Percentiles rank a stretch among this genome's conserved stretches.
Evolutionary conservation across 345 rosid genomes (phyloP).

Genomic region (Eutrema japonicum): DNA sequence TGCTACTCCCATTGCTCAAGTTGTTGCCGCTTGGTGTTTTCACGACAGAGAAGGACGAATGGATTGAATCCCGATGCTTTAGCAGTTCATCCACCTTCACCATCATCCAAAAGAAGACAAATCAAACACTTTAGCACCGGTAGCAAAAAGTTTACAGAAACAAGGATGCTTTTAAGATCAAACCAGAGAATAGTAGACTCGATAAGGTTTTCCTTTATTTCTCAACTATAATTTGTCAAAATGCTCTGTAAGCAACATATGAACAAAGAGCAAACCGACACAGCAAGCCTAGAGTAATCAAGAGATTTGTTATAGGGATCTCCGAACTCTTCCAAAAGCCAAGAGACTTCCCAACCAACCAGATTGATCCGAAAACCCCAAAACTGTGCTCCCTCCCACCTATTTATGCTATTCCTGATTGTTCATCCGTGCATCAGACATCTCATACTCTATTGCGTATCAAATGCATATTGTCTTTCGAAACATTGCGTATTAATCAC

Average conservation of each 20-base stretch:
- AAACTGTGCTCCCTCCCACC: neutral
- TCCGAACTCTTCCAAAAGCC: slow-evolving; percentile 76
- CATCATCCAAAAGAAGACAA: slow-evolving; percentile 32
- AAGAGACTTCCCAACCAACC: slow-evolving; percentile 64
- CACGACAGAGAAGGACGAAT: slow-evolving; percentile 69
- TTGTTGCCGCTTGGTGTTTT: slow-evolving; percentile 46
- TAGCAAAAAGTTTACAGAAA: neutral
- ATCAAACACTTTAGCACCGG: neutral
- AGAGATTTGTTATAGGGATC: slow-evolving; percentile 64
- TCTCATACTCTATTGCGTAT: neutral
- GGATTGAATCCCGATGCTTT: slow-evolving; percentile 82
- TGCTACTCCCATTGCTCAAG: slow-evolving; percentile 68
- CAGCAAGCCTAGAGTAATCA: slow-evolving; percentile 8
- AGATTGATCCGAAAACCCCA: neutral
- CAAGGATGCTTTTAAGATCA: neutral
- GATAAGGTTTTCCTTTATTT: neutral
- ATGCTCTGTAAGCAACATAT: neutral
- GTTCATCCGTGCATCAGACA: neutral
- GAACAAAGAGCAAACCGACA: slow-evolving; percentile 3
- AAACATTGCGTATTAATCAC: slow-evolving; percentile 8
- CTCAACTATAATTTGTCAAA: neutral
- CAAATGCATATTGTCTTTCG: neutral
- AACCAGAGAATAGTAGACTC: neutral
- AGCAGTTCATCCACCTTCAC: slow-evolving; percentile 88
- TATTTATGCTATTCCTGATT: neutral